Conservation (phyloP, 1,139 yeast species). For the Suhomyces anneliseae region DNA sequence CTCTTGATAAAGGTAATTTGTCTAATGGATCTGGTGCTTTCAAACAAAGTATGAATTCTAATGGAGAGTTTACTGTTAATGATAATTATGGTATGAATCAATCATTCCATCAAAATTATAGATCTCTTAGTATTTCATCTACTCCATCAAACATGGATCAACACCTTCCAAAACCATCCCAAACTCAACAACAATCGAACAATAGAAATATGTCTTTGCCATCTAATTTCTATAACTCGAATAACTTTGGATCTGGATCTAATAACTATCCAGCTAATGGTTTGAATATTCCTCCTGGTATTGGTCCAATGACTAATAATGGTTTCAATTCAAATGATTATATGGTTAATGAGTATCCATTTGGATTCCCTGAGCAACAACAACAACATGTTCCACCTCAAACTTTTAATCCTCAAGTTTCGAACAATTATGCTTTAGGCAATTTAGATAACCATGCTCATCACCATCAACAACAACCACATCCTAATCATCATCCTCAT, state of each 20-base stretch:
- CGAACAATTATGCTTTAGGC: conserved; percentile 6
- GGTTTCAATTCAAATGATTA: conserved; percentile 11
- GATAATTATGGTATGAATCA: conserved; percentile 1
- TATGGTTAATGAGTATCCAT: conserved; percentile 15
- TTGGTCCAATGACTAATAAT: neutral
- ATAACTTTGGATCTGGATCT: neutral
- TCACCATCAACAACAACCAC: neutral
- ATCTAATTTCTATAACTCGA: conserved; percentile 6
- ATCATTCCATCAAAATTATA: conserved; percentile 3
- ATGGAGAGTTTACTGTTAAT: conserved; percentile 30
- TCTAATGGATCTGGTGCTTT: conserved; percentile 4
- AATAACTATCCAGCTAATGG: neutral
- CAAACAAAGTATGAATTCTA: conserved; percentile 29
- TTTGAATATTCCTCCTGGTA: conserved; percentile 2
- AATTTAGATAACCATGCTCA: conserved; percentile 1
- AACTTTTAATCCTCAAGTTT: conserved; percentile 3
- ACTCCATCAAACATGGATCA: conserved; percentile 6
- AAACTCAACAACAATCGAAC: conserved; percentile 1
- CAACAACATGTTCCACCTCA: neutral
- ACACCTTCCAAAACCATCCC: neutral
- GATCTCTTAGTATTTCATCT: conserved; percentile 12
- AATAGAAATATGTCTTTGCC: conserved; percentile 14
- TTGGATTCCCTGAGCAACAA: conserved; percentile 14
- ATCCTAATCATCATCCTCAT: conserved; percentile 2
- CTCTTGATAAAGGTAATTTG: conserved; percentile 6